Conservation (phyloP, 208 protist species). For the Crithidia expoeki region DNA sequence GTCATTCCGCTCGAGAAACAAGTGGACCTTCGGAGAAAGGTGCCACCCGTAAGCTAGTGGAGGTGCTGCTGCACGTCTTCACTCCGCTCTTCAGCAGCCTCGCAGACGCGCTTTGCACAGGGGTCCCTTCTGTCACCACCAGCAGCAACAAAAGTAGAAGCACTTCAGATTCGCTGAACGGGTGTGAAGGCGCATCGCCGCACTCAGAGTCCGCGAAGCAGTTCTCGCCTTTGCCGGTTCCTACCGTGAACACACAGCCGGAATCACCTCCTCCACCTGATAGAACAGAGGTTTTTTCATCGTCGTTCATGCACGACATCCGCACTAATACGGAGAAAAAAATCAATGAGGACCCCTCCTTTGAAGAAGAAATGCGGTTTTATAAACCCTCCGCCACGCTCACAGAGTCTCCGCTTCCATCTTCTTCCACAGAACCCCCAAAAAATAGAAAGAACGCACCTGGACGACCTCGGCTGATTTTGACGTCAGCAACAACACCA, state of each 20-base stretch:
- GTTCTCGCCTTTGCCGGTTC: too few relatives aligned
- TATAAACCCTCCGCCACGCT: too few relatives aligned
- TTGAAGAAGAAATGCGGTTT: too few relatives aligned
- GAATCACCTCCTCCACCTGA: neutral
- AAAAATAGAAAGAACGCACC: too few relatives aligned
- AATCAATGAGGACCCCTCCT: too few relatives aligned
- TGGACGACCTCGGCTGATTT: neutral
- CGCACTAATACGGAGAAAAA: too few relatives aligned
- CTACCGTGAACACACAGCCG: too few relatives aligned
- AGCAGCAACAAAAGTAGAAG: neutral
- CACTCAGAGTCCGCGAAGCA: too few relatives aligned
- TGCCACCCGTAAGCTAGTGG: neutral
- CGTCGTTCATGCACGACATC: too few relatives aligned
- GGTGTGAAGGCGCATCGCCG: too few relatives aligned
- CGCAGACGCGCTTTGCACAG: slow-evolving; percentile 8
- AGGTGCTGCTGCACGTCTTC: slow-evolving; percentile 31
- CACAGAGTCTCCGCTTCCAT: neutral
- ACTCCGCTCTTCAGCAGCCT: slow-evolving; percentile 18
- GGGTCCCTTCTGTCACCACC: neutral
- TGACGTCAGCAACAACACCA: neutral
- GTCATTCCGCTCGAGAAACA: neutral
- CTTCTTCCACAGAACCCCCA: too few relatives aligned
- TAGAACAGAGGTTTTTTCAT: neutral
- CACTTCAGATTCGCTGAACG: too few relatives aligned
- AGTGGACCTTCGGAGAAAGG: neutral